Evolutionary conservation across 805 yeast genomes (phyloP).

Genomic region (Candida lessepsii): DNA sequence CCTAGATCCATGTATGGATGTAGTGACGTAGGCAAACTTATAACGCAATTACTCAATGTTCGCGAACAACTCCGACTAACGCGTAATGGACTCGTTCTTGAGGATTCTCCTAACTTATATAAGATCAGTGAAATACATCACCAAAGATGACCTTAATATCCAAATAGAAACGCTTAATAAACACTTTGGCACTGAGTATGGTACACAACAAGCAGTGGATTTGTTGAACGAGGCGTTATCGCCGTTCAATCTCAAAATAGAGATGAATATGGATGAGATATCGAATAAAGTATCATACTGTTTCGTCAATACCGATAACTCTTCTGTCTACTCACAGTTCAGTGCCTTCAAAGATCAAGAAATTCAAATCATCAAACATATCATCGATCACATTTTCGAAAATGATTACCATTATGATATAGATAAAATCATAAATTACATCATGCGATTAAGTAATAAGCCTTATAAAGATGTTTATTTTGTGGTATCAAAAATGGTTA

Average conservation of each 20-base stretch:
- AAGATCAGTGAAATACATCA: conserved; percentile 23
- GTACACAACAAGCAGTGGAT: background rate
- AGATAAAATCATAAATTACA: conserved; percentile 7
- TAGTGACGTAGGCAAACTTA: too few relatives aligned
- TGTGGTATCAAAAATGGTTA: conserved; percentile 10
- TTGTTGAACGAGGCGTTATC: conserved; percentile 15
- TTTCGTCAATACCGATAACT: conserved; percentile 34
- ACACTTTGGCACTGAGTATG: background rate
- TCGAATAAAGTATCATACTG: conserved; percentile 31
- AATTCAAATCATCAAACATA: conserved; percentile 40
- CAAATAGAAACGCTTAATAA: conserved; percentile 4
- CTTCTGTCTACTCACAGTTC: conserved; percentile 36
- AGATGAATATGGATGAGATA: conserved; percentile 35
- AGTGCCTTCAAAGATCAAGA: conserved; percentile 37
- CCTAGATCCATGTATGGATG: too few relatives aligned
- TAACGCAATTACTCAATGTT: too few relatives aligned
- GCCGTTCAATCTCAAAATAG: conserved; percentile 40
- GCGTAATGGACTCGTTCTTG: conserved; percentile 1
- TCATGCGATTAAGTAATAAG: conserved; percentile 16
- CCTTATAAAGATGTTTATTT: conserved; percentile 36
- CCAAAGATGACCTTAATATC: conserved; percentile 9
- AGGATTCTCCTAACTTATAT: conserved; percentile 28
- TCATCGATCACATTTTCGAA: conserved; percentile 41
- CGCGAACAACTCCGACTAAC: background rate
- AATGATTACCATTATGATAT: conserved; percentile 8